Base-by-base conservation (phyloP, 225 moss, liverwort and hornwort species). In the Takakia lepidozioides region DNA sequence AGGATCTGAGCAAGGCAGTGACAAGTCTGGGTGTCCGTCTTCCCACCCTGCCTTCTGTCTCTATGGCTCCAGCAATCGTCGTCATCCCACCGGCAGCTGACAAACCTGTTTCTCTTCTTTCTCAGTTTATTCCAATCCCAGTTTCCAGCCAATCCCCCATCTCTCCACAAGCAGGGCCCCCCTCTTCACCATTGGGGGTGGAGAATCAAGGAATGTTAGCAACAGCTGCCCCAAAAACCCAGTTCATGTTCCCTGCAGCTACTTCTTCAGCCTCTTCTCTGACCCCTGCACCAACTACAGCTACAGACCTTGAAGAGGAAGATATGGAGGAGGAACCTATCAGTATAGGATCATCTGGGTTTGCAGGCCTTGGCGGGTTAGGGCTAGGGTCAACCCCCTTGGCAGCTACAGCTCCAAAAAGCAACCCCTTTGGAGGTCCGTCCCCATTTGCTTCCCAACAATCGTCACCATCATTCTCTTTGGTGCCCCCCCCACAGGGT, bases 271-370 rank as follows among this genome's bases (percentile, higher is more conserved):
- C 57, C 60, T 54, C 67, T 5, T 46, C 56, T 60, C 84, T 71
- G 66, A 58, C 51, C 57, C 59, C 57, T 67, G 72, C 64, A 58
- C 60, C 58, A 43, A 62, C 67, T 29, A 55, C 49, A 46, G 49
- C 67, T 50, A 51, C 54, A 28, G 69, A 77, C 23, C 29, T 65
- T 39, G 67, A 85, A 57, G 98, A 91, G 67, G 98, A 98, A 65
- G 95, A 87, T 48, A 91, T 91, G 91, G 87, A 87, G 61, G 85
- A 91, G 46, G 98, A 83, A 71, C 76, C 72, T 29, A 63, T 60
- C 26, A 23, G 37, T 28, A 68, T 64, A 43, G 72, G 55, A 56
- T 70, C 53, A 30, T 75, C 75, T 57, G 66, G 80, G 19, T 91
- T 91, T 51, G 58, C 56, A 49, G 84, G 70, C 46, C 78, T 98